These are phyloP conservation scores for Phenoliferia sp. DNA, from an alignment of 1,284 basidiomycete species.

Conservation along the genomic window DNA sequence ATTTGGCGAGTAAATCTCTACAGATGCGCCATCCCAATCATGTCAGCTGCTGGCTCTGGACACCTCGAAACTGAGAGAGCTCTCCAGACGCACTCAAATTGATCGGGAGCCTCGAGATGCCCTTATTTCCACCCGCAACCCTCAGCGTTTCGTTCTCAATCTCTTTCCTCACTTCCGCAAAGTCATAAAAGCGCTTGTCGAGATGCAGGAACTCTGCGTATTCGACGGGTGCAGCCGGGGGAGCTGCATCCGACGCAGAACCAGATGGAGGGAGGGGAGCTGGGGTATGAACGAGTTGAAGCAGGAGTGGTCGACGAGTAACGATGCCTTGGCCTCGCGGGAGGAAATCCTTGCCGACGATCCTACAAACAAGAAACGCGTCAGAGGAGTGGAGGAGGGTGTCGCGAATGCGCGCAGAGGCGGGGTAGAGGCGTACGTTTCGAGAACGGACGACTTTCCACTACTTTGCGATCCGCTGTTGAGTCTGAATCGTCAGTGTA, in stretches of 20 bases:
- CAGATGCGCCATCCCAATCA: slow-evolving; percentile 44
- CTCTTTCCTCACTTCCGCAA: slow-evolving; percentile 86
- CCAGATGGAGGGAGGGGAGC: slow-evolving; percentile 46
- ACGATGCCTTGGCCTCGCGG: slow-evolving; percentile 85
- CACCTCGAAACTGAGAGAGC: neutral
- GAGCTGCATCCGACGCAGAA: slow-evolving; percentile 36
- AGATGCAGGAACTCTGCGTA: slow-evolving; percentile 97
- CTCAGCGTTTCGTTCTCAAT: slow-evolving; percentile 98
- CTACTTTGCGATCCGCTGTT: slow-evolving; percentile 49
- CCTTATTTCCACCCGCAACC: slow-evolving; percentile 98
- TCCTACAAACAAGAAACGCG: slow-evolving; percentile 62
- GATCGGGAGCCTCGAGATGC: slow-evolving; percentile 92
- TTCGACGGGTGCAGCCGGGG: slow-evolving; percentile 44
- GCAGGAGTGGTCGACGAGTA: slow-evolving; percentile 86
- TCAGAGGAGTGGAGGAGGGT: slow-evolving; percentile 64
- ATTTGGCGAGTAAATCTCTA: slow-evolving; percentile 91
- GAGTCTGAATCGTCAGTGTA: slow-evolving; percentile 36
- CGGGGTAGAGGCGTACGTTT: slow-evolving; percentile 42
- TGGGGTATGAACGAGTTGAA: slow-evolving; percentile 78
- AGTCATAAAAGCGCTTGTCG: slow-evolving; percentile 93
- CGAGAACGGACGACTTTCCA: slow-evolving; percentile 54
- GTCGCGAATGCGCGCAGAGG: neutral
- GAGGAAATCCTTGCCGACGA: slow-evolving; percentile 92
- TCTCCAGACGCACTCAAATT: slow-evolving; percentile 25
- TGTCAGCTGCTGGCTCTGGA: neutral